These are phyloP conservation scores for Leccinum sublutescens DNA, from an alignment of 768 basidiomycete species.

Conservation along the genomic window DNA sequence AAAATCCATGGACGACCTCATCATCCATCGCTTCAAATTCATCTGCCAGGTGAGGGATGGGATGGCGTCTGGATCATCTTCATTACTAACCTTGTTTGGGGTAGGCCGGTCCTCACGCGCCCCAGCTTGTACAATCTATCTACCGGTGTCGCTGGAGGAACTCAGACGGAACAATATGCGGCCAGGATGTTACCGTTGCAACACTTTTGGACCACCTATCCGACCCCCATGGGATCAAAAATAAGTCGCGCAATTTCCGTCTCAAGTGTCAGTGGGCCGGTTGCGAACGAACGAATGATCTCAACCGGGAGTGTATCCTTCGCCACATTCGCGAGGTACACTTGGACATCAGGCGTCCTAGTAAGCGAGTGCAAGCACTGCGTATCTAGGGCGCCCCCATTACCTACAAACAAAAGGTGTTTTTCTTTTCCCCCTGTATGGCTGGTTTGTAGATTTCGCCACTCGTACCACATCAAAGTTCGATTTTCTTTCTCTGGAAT, in stretches of 20 bases:
- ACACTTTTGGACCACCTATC: constrained; percentile 13
- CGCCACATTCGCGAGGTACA: constrained; percentile 21
- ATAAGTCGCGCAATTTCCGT: not conserved
- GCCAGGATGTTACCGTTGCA: not conserved
- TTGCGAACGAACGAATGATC: not conserved
- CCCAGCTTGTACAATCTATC: not conserved
- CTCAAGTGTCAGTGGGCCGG: constrained; percentile 12
- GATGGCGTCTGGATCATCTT: not conserved
- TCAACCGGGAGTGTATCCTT: constrained; percentile 23
- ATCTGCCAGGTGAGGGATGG: not conserved
- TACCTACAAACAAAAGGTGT: too few species aligned
- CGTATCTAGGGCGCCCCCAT: not conserved
- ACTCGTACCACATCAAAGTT: too few species aligned
- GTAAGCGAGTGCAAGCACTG: not conserved
- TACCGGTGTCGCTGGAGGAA: constrained; percentile 5
- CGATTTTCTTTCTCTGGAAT: too few species aligned
- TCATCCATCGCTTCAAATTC: too few species aligned
- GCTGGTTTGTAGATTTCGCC: too few species aligned
- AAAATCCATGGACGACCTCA: too few species aligned
- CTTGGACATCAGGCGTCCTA: constrained; percentile 6
- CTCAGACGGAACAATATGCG: constrained; percentile 1
- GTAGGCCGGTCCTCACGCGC: not conserved
- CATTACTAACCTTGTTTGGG: not conserved
- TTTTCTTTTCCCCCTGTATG: too few species aligned
- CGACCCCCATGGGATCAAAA: constrained; percentile 13